A percentile compares a stretch with the other conserved stretches of the same genome.
Conservation (phyloP, 2,329 filamentous ascomycete species). For the Whalleya microplaca region DNA sequence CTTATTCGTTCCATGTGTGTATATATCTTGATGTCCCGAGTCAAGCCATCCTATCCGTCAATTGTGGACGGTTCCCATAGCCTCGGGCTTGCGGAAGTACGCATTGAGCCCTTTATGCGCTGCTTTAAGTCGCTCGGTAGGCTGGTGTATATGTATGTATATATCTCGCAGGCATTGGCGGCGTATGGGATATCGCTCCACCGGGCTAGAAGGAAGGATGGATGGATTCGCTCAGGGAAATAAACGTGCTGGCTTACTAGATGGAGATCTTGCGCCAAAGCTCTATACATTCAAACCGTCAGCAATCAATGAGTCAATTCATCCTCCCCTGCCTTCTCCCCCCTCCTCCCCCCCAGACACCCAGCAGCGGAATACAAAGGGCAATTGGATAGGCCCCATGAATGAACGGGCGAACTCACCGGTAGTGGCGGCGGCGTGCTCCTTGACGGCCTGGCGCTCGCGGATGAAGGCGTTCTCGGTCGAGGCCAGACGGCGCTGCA, state of each 20-base stretch:
- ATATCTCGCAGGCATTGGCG: too few relatives aligned
- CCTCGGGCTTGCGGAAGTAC: too few relatives aligned
- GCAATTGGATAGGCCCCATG: too few relatives aligned
- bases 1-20: slow-evolving; percentile 26
- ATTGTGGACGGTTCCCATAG: too few relatives aligned
- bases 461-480: slow-evolving; percentile 92
- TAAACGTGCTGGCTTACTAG: slow-evolving; percentile 69
- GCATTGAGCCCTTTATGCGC: too few relatives aligned
- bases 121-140: too few relatives aligned
- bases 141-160: too few relatives aligned
- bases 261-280: slow-evolving; percentile 95
- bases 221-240: neutral
- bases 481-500: slow-evolving; percentile 74
- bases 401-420: slow-evolving; percentile 60
- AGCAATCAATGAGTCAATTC: slow-evolving; percentile 32
- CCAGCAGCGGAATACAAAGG: too few relatives aligned
- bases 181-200: too few relatives aligned
- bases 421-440: slow-evolving; percentile 82
- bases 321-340: too few relatives aligned
- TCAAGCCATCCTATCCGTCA: too few relatives aligned
- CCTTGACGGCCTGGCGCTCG: slow-evolving; percentile 87
- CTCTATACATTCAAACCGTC: slow-evolving; percentile 57
- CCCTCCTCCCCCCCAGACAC: neutral
- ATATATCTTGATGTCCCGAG: too few relatives aligned
- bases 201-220: neutral